Evolutionary conservation across 345 rosid genomes (phyloP).

Genomic region (Melaleuca quinquenervia): DNA sequence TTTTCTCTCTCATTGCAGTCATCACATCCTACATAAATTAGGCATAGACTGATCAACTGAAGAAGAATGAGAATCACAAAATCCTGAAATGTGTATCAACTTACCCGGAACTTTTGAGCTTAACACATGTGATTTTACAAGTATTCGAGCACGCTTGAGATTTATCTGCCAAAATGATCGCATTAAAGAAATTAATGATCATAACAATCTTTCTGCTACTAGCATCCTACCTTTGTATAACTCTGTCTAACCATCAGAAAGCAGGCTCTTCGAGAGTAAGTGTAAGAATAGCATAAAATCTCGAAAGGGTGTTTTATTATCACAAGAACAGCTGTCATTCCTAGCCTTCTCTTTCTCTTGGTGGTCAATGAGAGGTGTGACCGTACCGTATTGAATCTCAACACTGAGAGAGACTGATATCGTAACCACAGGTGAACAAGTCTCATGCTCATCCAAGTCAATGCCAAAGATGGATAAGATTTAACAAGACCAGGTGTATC

Average conservation of each 20-base stretch:
- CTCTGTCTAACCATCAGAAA: not conserved
- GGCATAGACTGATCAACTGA: not conserved
- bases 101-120: constrained; percentile 53
- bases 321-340: not conserved
- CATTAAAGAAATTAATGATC: not conserved
- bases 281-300: not conserved
- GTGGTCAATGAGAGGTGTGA: not conserved
- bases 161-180: constrained; percentile 43
- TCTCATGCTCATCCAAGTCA: constrained; percentile 68
- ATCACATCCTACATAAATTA: constrained; percentile 38
- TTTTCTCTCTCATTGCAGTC: constrained; percentile 78
- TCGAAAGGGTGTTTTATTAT: not conserved
- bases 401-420: constrained; percentile 68
- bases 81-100: not conserved
- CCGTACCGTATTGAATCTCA: constrained; percentile 59
- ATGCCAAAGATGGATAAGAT: constrained; percentile 51
- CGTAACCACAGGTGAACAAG: constrained; percentile 89
- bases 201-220: not conserved
- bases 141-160: constrained; percentile 86
- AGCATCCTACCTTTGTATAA: not conserved
- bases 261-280: not conserved
- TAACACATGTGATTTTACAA: constrained; percentile 62
- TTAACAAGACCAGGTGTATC: constrained; percentile 78
- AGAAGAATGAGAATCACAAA: not conserved
- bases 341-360: not conserved